These are phyloP conservation scores for Penicillium oxalicum DNA, from an alignment of 2,329 filamentous ascomycete species.

Conservation along the genomic window DNA sequence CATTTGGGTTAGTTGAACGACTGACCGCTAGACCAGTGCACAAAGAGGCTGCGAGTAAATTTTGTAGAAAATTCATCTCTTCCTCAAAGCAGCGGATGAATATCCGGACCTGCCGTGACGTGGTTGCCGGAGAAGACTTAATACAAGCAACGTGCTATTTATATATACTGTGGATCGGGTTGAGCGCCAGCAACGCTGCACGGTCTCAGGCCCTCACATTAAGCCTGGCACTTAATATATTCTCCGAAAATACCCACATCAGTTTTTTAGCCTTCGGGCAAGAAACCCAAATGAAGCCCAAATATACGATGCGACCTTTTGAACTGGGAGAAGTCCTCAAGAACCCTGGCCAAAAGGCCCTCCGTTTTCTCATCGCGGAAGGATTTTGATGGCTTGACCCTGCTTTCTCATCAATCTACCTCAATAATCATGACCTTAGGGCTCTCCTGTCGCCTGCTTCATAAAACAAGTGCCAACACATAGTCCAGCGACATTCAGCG, in stretches of 20 bases:
- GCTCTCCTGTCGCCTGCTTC: not conserved
- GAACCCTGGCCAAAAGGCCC: not conserved
- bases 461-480: not conserved
- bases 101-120: not conserved
- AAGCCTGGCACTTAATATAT: not conserved
- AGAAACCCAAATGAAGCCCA: not conserved
- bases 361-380: not conserved
- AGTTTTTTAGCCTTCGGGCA: not conserved
- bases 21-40: not conserved
- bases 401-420: not conserved
- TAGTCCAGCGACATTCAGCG: not conserved
- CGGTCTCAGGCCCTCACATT: not conserved
- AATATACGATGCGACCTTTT: not conserved
- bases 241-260: not conserved
- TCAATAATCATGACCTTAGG: not conserved
- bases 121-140: not conserved
- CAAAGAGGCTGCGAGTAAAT: not conserved
- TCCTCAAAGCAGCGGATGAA: not conserved
- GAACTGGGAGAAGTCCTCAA: not conserved
- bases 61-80: not conserved
- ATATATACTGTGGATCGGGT: not conserved
- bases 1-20: not conserved
- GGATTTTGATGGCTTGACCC: not conserved
- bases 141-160: not conserved
- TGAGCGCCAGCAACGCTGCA: not conserved